These are phyloP conservation scores for Aspergillus steynii DNA, from an alignment of 495 filamentous ascomycete species.

Conservation along the genomic window DNA sequence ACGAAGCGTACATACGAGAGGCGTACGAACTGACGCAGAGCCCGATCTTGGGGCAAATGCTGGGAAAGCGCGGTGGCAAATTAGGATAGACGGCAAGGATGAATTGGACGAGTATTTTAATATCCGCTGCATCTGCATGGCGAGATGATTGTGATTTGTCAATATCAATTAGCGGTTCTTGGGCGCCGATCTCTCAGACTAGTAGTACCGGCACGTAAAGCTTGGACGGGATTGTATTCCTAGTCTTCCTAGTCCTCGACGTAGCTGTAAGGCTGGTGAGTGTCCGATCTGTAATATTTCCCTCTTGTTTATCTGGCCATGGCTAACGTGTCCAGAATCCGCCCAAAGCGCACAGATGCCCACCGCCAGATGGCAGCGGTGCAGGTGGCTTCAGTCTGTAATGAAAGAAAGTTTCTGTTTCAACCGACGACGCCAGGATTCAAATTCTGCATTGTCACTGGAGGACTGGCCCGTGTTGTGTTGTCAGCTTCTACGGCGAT, in stretches of 20 bases:
- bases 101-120: neutral
- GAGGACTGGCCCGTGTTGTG: neutral
- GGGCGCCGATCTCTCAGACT: neutral
- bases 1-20: constrained; percentile 89
- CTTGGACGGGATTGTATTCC: neutral
- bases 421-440: neutral
- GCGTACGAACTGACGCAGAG: constrained; percentile 72
- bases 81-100: neutral
- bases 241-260: neutral
- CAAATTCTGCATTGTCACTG: neutral
- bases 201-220: neutral
- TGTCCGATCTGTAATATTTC: neutral
- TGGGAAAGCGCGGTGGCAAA: constrained; percentile 4
- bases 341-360: neutral
- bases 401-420: neutral
- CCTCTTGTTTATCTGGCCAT: neutral
- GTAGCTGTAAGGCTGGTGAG: neutral
- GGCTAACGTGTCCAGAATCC: neutral
- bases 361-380: neutral
- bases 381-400: no score
- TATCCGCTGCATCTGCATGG: neutral
- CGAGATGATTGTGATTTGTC: neutral
- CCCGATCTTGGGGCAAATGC: constrained; percentile 19
- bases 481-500: neutral
- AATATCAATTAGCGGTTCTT: neutral